Base-by-base conservation (phyloP, 2,329 filamentous ascomycete genomes). In the Myotisia sp. region DNA sequence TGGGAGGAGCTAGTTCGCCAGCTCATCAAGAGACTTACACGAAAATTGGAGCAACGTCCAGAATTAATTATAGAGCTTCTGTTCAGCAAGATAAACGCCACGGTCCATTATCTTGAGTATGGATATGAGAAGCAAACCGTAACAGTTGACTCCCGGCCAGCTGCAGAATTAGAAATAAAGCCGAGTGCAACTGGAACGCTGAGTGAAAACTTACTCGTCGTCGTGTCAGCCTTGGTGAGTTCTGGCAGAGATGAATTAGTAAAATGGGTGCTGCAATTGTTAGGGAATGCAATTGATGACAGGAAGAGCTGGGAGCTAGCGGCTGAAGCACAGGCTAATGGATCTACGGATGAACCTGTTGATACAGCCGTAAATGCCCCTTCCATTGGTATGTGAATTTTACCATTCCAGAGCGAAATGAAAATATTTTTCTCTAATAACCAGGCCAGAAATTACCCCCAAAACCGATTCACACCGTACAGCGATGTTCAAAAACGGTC, bases 1-100 rank as follows among this genome's bases (percentile, higher is more conserved):
- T 95, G 87, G 84, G 79, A 92, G 49, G 83, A 92, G 47, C 67
- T 98, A 22, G 71, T 83, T 3, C 79, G 77, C 53, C 86, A 94
- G 48, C 69, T 95, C 24, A 70, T 94, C 43, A 76, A 78, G 45
- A 79, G 77, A 49, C 79, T 87, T 43, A 69, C 83, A 36, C 85
- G 80, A 50, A 92, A 90, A 58, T 68, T 95, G 1, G 72, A 90
- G 41, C 76, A 93, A 45, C 72, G 85, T 27, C 85, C 85, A 0
- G 82, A 87, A 42, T 64, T 94, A 26, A 70, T 92, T 32, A 78
- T 92, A 1, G 90, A 98, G 58, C 74, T 98, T 68, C 66, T 98
- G 9, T 98, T 98, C 57, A 92, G 82, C 55, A 98, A 98, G 56
- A 79, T 85, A 37, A 77, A 76, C 33, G 71, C 72, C 29, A 93